Evolutionary conservation across 225 moss, liverwort and hornwort genomes (phyloP).

Genomic region (Bryoerythrophyllum caledonicum): DNA sequence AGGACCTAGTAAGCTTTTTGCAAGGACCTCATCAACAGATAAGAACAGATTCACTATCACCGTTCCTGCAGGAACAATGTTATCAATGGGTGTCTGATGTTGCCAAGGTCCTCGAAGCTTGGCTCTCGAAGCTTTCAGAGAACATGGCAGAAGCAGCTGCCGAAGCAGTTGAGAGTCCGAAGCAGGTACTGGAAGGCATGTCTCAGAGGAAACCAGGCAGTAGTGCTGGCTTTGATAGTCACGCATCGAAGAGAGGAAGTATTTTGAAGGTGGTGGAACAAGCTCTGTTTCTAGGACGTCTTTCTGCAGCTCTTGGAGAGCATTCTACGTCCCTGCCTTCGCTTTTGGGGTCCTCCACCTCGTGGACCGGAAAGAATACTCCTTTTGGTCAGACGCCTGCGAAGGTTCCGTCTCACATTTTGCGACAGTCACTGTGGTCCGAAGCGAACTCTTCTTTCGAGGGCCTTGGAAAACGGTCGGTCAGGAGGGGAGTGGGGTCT

Average conservation of each 20-base stretch:
- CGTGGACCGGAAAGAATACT: slow-evolving; percentile 46
- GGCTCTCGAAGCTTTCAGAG: slow-evolving; percentile 63
- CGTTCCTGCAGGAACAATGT: slow-evolving; percentile 81
- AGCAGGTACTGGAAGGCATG: slow-evolving; percentile 20
- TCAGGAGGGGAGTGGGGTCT: slow-evolving; percentile 48
- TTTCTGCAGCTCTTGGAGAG: slow-evolving; percentile 75
- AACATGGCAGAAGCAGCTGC: slow-evolving; percentile 45
- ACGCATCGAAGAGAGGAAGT: slow-evolving; percentile 28
- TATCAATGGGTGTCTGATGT: slow-evolving; percentile 57
- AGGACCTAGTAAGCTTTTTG: slow-evolving; percentile 72
- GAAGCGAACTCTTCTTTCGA: slow-evolving; percentile 53
- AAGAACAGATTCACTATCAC: slow-evolving; percentile 65
- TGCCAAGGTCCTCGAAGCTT: slow-evolving; percentile 47
- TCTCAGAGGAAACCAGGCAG: slow-evolving; percentile 22
- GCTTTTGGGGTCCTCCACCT: slow-evolving; percentile 66
- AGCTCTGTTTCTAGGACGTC: slow-evolving; percentile 83
- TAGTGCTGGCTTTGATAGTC: slow-evolving; percentile 30
- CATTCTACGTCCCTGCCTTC: slow-evolving; percentile 66
- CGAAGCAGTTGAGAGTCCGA: slow-evolving; percentile 35
- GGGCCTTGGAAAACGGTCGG: slow-evolving; percentile 59
- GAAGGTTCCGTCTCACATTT: slow-evolving; percentile 25
- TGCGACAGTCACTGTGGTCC: slow-evolving; percentile 45
- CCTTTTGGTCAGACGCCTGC: slow-evolving; percentile 14
- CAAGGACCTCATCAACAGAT: slow-evolving; percentile 70
- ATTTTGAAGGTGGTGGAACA: slow-evolving; percentile 62